Evolutionary conservation across 768 basidiomycete genomes (phyloP).

Genomic region (Hemileccinum impolitum): DNA sequence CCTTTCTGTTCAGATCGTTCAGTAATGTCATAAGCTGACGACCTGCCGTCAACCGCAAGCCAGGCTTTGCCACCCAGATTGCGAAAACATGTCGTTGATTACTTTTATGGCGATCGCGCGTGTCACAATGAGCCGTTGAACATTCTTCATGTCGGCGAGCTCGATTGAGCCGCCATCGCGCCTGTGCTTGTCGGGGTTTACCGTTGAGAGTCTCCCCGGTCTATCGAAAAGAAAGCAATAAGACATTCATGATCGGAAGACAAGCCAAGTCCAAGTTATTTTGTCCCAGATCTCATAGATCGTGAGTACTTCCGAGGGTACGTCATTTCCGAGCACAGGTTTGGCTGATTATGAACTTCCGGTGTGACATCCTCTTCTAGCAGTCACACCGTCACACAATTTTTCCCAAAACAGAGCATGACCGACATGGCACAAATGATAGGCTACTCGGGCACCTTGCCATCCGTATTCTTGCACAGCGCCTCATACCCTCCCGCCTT

Average conservation of each 20-base stretch:
- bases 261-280: slow-evolving; percentile 1
- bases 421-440: slow-evolving; percentile 4
- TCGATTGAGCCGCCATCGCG: not conserved
- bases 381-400: slow-evolving; percentile 30
- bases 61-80: slow-evolving; percentile 17
- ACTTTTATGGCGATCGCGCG: no score
- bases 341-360: slow-evolving; percentile 21
- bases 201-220: no score
- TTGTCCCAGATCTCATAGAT: slow-evolving; percentile 12
- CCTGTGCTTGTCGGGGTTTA: no score
- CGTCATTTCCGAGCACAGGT: slow-evolving; percentile 30
- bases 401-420: slow-evolving; percentile 12
- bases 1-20: slow-evolving; percentile 2
- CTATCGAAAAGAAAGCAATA: not conserved
- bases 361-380: slow-evolving; percentile 23
- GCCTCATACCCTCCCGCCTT: slow-evolving; percentile 48
- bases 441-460: slow-evolving; percentile 2
- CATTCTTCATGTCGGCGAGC: no score
- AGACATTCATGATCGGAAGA: slow-evolving; percentile 11
- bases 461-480: slow-evolving; percentile 15
- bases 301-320: not conserved
- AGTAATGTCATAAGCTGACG: slow-evolving; percentile 14
- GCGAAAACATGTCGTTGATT: no score
- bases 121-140: no score
- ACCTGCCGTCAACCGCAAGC: slow-evolving; percentile 14